A percentile compares a stretch with the other conserved stretches of the same genome.
Conservation (phyloP, 331 rosid species). For the Malus hybrid region DNA sequence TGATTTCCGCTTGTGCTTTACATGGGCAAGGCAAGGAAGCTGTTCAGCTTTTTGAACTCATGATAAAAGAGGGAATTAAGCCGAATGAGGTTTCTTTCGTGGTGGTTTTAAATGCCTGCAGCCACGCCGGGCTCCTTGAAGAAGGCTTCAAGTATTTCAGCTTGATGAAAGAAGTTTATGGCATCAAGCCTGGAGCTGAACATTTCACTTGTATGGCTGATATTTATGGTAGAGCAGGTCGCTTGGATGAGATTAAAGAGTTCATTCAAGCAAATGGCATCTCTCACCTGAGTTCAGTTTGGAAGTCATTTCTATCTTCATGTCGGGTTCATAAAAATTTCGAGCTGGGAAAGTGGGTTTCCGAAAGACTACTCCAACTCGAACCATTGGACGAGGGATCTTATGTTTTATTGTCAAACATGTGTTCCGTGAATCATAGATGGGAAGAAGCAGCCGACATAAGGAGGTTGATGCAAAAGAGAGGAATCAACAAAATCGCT, state of each 20-base stretch:
- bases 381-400: conserved; percentile 64
- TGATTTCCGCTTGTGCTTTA: conserved; percentile 61
- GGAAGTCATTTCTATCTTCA: conserved; percentile 72
- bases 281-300: conserved; percentile 60
- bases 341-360: conserved; percentile 70
- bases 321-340: conserved; percentile 62
- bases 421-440: conserved; percentile 41
- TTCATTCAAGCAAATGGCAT: conserved; percentile 49
- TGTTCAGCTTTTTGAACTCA: conserved; percentile 47
- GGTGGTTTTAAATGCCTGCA: conserved; percentile 75
- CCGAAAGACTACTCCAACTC: conserved; percentile 47
- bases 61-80: conserved; percentile 43
- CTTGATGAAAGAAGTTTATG: conserved; percentile 61
- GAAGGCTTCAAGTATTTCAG: conserved; percentile 59
- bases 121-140: conserved; percentile 73
- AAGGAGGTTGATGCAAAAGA: conserved; percentile 59
- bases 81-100: conserved; percentile 81
- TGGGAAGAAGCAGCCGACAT: conserved; percentile 79
- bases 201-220: conserved; percentile 83
- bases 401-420: conserved; percentile 58
- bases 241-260: conserved; percentile 46
- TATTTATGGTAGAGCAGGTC: conserved; percentile 85
- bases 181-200: conserved; percentile 56
- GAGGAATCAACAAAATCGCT: conserved; percentile 61
- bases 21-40: conserved; percentile 72